These are phyloP conservation scores for Mycena rosella DNA, from an alignment of 768 basidiomycete species.

Conservation along the genomic window DNA sequence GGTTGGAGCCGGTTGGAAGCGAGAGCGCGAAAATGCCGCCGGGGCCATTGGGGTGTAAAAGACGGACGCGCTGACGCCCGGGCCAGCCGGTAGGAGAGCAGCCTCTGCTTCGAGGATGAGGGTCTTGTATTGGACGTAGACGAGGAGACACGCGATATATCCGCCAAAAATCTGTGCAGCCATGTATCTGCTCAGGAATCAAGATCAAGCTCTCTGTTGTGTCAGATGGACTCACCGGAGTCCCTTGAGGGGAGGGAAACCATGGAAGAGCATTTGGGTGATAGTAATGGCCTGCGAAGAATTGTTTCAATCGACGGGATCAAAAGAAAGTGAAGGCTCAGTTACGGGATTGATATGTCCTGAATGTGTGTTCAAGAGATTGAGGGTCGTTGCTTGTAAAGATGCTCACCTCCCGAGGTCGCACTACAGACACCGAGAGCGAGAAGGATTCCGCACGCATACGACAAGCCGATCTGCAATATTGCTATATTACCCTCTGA, in stretches of 20 bases:
- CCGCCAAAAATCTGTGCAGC: slow-evolving; percentile 74
- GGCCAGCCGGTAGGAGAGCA: slow-evolving; percentile 43
- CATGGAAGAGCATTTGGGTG: slow-evolving; percentile 61
- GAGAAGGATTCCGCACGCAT: slow-evolving; percentile 71
- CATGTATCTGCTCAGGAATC: slow-evolving; percentile 62
- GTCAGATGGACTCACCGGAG: slow-evolving; percentile 51
- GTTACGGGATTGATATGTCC: slow-evolving; percentile 67
- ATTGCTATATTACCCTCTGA: slow-evolving; percentile 52
- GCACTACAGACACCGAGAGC: slow-evolving; percentile 65
- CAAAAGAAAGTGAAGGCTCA: slow-evolving; percentile 35
- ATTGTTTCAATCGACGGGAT: background rate
- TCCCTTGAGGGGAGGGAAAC: slow-evolving; percentile 67
- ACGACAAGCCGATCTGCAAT: slow-evolving; percentile 68
- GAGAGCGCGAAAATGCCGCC: slow-evolving; percentile 69
- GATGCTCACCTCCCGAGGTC: slow-evolving; percentile 61
- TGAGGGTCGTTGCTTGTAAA: background rate
- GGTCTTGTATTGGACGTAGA: slow-evolving; percentile 73
- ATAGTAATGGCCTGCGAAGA: slow-evolving; percentile 57
- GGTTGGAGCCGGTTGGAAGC: slow-evolving; percentile 55
- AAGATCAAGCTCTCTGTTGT: background rate
- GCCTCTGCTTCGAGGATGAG: slow-evolving; percentile 56
- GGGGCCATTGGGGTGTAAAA: slow-evolving; percentile 57
- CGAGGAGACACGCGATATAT: slow-evolving; percentile 69
- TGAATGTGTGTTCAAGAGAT: background rate
- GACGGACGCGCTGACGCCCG: slow-evolving; percentile 35